phyloP scores from a whole-genome alignment of 129 eudicot genomes.

The Kitagawia praeruptora region DNA sequence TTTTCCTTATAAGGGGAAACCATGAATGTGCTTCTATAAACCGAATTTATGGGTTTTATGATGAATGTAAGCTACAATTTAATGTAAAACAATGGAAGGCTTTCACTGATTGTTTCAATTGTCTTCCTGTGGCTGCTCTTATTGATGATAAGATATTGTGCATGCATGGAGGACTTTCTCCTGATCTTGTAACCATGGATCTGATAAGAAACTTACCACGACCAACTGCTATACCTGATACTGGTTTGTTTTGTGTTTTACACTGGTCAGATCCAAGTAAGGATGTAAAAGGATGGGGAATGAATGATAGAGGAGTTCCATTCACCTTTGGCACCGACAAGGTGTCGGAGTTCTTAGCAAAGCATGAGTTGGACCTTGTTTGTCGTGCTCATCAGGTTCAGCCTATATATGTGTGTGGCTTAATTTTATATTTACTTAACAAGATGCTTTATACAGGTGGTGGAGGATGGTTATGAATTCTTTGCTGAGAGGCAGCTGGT shows the following conservation, averaged over 20 bases:
- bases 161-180: constrained; percentile 86
- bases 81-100: constrained; percentile 42
- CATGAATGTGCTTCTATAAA: too few species aligned
- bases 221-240: constrained; percentile 73
- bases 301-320: constrained; percentile 74
- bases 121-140: constrained; percentile 79
- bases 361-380: constrained; percentile 70
- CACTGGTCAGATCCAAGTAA: constrained; percentile 78
- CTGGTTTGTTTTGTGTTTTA: constrained; percentile 72
- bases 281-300: constrained; percentile 68
- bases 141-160: constrained; percentile 76
- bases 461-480: constrained; percentile 79
- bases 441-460: constrained; percentile 32
- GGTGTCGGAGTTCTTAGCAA: constrained; percentile 66
- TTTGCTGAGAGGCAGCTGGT: constrained; percentile 79
- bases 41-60: too few species aligned
- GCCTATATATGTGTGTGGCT: too few species aligned
- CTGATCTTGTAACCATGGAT: constrained; percentile 43
- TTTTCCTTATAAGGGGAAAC: too few species aligned
- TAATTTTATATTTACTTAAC: background rate
- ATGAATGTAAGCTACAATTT: too few species aligned
- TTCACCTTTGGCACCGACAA: constrained; percentile 73
- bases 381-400: constrained; percentile 80
- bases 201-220: constrained; percentile 58
- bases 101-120: constrained; percentile 62